A percentile compares a stretch with the other conserved stretches of the same genome.
Evolutionary conservation across 352 stramenopile species (phyloP).

Genomic region (Hyaloperonospora brassicae): DNA sequence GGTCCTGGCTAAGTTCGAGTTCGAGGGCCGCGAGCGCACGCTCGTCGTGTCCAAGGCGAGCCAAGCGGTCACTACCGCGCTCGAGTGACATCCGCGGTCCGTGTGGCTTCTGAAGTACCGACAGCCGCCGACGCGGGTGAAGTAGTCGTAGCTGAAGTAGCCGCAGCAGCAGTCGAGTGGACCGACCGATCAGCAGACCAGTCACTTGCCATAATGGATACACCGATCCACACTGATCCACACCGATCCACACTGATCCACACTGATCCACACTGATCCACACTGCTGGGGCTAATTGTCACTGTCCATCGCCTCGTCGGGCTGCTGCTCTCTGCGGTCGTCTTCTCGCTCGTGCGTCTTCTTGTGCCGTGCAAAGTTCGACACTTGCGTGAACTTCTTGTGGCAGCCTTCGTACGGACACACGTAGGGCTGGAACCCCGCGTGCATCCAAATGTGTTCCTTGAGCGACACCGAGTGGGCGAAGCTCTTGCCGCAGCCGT

Average conservation of each 20-base stretch:
- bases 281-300: conserved; percentile 22
- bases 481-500: conserved; percentile 86
- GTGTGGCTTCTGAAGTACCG: background rate
- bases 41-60: conserved; percentile 54
- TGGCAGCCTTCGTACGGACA: conserved; percentile 85
- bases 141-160: background rate
- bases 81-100: conserved; percentile 11
- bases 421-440: conserved; percentile 85
- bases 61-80: conserved; percentile 7
- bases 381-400: conserved; percentile 88
- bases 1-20: conserved; percentile 49
- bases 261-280: too few relatives aligned
- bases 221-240: too few relatives aligned
- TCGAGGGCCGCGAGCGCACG: conserved; percentile 35
- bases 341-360: conserved; percentile 82
- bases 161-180: conserved; percentile 1
- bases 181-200: conserved; percentile 8
- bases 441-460: conserved; percentile 90
- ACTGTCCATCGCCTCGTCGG: conserved; percentile 26
- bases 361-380: conserved; percentile 82
- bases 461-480: conserved; percentile 87
- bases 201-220: conserved; percentile 5
- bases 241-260: background rate
- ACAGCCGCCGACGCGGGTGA: background rate
- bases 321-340: conserved; percentile 33